A percentile compares a stretch with the other conserved stretches of the same genome.
Evolutionary conservation across 2,329 filamentous ascomycete genomes (phyloP).

Genomic region (Stagonosporopsis vannaccii): DNA sequence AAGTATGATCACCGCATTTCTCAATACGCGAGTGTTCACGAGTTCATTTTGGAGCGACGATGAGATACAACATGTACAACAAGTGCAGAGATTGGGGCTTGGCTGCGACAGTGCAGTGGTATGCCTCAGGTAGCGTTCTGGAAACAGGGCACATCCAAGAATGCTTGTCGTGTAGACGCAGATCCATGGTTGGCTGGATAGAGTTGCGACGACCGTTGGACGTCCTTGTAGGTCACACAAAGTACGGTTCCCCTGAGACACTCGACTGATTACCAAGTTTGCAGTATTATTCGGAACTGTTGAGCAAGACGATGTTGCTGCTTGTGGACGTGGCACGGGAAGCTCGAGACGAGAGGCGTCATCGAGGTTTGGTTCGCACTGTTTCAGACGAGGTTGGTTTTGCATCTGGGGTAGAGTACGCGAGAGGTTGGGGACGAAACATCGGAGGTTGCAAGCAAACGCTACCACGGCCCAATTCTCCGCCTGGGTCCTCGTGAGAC

Average conservation of each 20-base stretch:
- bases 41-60: background rate
- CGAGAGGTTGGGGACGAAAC: constrained; percentile 19
- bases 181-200: constrained; percentile 1
- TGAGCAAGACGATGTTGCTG: background rate
- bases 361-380: constrained; percentile 5
- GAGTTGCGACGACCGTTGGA: background rate
- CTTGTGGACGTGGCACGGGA: background rate
- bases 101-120: constrained; percentile 14
- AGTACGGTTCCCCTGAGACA: constrained; percentile 1
- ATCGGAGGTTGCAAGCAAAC: constrained; percentile 14
- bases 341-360: background rate
- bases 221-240: background rate
- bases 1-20: constrained; percentile 22
- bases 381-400: constrained; percentile 12
- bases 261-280: background rate
- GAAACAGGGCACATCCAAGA: background rate
- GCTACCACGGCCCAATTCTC: constrained; percentile 1
- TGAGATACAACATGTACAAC: constrained; percentile 8
- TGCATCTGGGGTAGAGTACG: constrained; percentile 10
- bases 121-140: constrained; percentile 9
- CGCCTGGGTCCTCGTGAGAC: constrained; percentile 10
- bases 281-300: background rate
- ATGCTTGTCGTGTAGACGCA: background rate
- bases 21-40: constrained; percentile 13
- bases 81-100: constrained; percentile 11